Evolutionary conservation across 1,284 basidiomycete species (phyloP).

Genomic region (Trichosporon faecale): DNA sequence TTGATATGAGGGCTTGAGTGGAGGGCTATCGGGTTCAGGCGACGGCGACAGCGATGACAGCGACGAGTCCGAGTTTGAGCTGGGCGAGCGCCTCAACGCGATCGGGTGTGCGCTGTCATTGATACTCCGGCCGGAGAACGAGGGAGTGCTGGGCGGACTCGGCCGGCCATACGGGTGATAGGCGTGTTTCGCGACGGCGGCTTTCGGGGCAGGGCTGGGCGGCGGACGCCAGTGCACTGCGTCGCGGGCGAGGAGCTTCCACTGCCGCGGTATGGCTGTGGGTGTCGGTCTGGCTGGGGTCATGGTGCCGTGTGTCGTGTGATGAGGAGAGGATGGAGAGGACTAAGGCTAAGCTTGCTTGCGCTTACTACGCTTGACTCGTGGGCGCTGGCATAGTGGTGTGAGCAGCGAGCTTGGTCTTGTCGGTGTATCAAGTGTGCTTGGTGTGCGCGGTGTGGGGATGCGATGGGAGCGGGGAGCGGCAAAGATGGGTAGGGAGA

Average conservation of each 20-base stretch:
- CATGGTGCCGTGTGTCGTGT: background rate
- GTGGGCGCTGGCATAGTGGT: background rate
- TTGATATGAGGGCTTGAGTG: background rate
- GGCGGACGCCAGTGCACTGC: slow-evolving; percentile 2
- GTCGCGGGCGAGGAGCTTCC: background rate
- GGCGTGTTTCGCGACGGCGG: background rate
- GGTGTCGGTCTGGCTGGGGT: background rate
- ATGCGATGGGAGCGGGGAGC: background rate
- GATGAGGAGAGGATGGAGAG: background rate
- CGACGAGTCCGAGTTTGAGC: background rate
- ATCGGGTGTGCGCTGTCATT: background rate
- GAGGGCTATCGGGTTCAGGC: background rate
- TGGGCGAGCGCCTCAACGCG: background rate
- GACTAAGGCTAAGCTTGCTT: background rate
- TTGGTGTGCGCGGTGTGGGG: background rate
- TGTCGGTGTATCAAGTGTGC: background rate
- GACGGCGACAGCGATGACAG: slow-evolving; percentile 2
- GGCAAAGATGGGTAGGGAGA: background rate
- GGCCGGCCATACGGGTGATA: background rate
- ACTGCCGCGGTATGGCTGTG: no score
- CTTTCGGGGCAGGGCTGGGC: background rate
- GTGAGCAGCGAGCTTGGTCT: background rate
- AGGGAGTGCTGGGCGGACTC: background rate
- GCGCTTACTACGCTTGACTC: background rate
- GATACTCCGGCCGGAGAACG: background rate